These are phyloP conservation scores for Torulaspora franciscae DNA, from an alignment of 805 yeast species.

Conservation along the genomic window DNA sequence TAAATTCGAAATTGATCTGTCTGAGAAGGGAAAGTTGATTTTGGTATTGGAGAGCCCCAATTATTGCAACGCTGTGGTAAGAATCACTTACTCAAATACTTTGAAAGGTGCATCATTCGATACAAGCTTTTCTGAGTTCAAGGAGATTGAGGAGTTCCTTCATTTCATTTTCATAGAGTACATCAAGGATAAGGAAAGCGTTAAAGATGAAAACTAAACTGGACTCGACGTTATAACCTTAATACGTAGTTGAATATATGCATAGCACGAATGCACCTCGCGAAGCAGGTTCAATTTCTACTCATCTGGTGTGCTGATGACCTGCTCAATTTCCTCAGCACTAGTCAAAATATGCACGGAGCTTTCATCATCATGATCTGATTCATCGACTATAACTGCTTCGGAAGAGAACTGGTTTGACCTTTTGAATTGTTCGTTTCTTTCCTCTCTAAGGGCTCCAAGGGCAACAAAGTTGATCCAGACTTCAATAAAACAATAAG, in stretches of 20 bases:
- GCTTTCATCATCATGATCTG: slow-evolving; percentile 6
- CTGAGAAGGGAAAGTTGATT: slow-evolving; percentile 14
- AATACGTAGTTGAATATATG: neutral
- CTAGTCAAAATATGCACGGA: slow-evolving; percentile 7
- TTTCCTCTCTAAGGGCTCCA: slow-evolving; percentile 61
- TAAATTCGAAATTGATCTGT: slow-evolving; percentile 16
- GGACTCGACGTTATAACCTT: neutral
- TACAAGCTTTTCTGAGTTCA: slow-evolving; percentile 32
- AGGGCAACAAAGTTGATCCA: slow-evolving; percentile 65
- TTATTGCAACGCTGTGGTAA: slow-evolving; percentile 31
- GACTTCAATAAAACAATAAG: slow-evolving; percentile 57
- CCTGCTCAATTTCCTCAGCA: slow-evolving; percentile 13
- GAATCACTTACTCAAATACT: slow-evolving; percentile 18
- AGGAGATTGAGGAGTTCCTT: slow-evolving; percentile 34
- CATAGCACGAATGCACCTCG: neutral
- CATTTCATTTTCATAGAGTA: slow-evolving; percentile 33
- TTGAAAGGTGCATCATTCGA: slow-evolving; percentile 17
- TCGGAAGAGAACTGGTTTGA: slow-evolving; percentile 16
- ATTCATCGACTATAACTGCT: slow-evolving; percentile 9
- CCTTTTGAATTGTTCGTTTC: slow-evolving; percentile 44
- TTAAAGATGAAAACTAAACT: slow-evolving; percentile 3
- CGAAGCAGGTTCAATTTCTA: neutral
- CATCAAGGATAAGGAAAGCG: slow-evolving; percentile 11
- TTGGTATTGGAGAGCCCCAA: slow-evolving; percentile 29
- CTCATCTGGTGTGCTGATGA: slow-evolving; percentile 2